Conservation (phyloP, 176 grass and related monocot genomes). For the Cenchrus americanus region DNA sequence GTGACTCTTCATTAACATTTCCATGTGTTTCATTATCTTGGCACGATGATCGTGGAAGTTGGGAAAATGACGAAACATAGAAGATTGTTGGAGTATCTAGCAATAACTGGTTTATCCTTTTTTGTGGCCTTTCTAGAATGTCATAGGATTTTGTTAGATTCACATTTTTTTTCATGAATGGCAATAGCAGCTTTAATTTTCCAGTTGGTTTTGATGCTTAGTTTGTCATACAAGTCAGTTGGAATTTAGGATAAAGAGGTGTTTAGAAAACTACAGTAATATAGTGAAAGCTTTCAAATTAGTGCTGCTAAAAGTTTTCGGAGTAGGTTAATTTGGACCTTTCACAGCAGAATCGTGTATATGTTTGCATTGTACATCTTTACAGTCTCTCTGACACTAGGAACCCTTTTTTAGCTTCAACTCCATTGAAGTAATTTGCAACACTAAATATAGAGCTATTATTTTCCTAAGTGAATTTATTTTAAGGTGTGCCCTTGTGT, state of each 20-base stretch:
- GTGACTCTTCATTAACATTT: neutral
- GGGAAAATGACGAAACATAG: neutral
- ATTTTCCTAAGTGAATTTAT: slow-evolving; percentile 1
- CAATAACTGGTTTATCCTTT: neutral
- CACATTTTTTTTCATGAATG: neutral
- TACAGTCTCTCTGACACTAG: neutral
- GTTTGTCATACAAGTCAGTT: neutral
- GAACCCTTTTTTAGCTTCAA: neutral
- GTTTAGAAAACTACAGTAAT: neutral
- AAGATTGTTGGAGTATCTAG: neutral
- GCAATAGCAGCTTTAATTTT: neutral
- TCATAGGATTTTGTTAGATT: neutral
- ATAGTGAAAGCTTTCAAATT: neutral
- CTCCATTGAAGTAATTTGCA: neutral
- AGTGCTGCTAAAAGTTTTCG: neutral
- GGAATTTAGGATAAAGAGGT: slow-evolving; percentile 1
- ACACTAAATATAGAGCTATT: slow-evolving; percentile 1
- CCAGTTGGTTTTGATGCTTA: neutral
- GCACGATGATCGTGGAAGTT: neutral
- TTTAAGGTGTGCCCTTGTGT: neutral
- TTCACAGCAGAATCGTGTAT: slow-evolving; percentile 4
- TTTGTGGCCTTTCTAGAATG: neutral
- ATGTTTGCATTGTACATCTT: neutral
- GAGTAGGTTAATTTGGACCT: neutral
- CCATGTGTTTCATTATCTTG: neutral